These are phyloP conservation scores for Acrodontium crateriforme DNA, from an alignment of 2,329 filamentous ascomycete genomes.

Conservation along the genomic window DNA sequence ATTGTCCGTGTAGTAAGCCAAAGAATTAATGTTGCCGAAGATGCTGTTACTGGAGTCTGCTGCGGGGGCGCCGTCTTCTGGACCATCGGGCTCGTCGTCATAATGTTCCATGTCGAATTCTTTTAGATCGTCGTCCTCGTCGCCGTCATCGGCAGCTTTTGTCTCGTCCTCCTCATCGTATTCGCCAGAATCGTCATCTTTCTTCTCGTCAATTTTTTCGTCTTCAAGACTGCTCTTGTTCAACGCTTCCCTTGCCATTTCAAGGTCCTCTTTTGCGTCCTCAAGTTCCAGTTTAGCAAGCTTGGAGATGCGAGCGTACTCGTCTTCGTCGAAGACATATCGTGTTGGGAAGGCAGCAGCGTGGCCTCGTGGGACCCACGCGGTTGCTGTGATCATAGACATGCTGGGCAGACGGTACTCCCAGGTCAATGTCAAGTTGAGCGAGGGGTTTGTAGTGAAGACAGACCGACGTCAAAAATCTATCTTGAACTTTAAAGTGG, in stretches of 20 bases:
- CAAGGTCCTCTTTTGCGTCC: constrained; percentile 77
- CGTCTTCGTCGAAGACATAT: constrained; percentile 38
- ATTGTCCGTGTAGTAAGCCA: constrained; percentile 88
- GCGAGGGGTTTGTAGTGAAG: too few species aligned
- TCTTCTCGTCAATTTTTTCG: constrained; percentile 10
- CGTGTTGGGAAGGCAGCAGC: constrained; percentile 36
- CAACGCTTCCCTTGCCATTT: constrained; percentile 45
- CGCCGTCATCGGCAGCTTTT: constrained; percentile 48
- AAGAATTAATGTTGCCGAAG: constrained; percentile 87
- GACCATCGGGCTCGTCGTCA: constrained; percentile 49
- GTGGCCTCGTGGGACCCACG: constrained; percentile 40
- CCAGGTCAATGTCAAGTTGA: background rate
- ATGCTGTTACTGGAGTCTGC: constrained; percentile 55
- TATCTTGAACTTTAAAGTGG: too few species aligned
- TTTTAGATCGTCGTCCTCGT: constrained; percentile 59
- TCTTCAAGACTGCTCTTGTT: constrained; percentile 20
- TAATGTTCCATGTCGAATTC: constrained; percentile 96
- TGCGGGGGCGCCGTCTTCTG: constrained; percentile 41
- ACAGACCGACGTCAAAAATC: too few species aligned
- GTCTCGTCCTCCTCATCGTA: constrained; percentile 55
- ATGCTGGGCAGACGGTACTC: constrained; percentile 9
- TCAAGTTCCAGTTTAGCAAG: constrained; percentile 57
- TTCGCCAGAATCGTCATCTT: constrained; percentile 51
- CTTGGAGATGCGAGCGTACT: constrained; percentile 37
- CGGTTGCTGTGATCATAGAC: constrained; percentile 43